Evolutionary conservation across 208 protist genomes (phyloP), one percentile per base, ranked within the genome.

Genomic region (Leishmania gerbilli): DNA sequence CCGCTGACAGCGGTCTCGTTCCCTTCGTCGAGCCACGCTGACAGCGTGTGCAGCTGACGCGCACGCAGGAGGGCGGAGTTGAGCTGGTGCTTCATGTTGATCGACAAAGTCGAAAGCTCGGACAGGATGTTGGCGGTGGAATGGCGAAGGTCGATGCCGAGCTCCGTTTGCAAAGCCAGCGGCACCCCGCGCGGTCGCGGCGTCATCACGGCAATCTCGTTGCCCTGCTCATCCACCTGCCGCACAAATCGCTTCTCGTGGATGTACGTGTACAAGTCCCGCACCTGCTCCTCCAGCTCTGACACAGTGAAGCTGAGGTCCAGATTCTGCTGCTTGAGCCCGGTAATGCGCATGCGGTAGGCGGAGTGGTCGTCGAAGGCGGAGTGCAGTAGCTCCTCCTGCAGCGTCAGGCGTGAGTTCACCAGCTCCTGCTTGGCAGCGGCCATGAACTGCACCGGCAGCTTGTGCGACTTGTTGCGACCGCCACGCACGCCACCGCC

Each of bases 1-100:
- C 24, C 60, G 31, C 53, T 79, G 37, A 19, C 74, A 15, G 19
- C 24, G 5, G 67, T 17, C 45, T 15, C 55, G 62, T 72, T 72
- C 13, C 89, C 87, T 69, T 92, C 90, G 27, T 87, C 31, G 51
- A 94, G 88, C 91, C 92, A 96, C 53, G 92, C 79, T 7, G 87
- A 74, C 27, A 88, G 83, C 56, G 82, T 88, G 34, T 87, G 56
- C 65, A 92, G 76, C 82, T 93, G 90, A 49, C 91, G 90, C 69
- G 91, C 68, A 17, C 84, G 85, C 77, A 95, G 82, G 53, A 96
- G 79, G 21, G 90, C 84, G 6, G 91, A 90, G 82, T 89, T 95
- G 6, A 96, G 85, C 83, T 96, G 92, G 75, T 96, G 92, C 83
- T 96, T 96, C 49, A 95, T 87, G 86, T 96, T 96, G 68, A 85